Base-by-base conservation (phyloP, 2,329 filamentous ascomycete genomes). In the Neonectria faginata region DNA sequence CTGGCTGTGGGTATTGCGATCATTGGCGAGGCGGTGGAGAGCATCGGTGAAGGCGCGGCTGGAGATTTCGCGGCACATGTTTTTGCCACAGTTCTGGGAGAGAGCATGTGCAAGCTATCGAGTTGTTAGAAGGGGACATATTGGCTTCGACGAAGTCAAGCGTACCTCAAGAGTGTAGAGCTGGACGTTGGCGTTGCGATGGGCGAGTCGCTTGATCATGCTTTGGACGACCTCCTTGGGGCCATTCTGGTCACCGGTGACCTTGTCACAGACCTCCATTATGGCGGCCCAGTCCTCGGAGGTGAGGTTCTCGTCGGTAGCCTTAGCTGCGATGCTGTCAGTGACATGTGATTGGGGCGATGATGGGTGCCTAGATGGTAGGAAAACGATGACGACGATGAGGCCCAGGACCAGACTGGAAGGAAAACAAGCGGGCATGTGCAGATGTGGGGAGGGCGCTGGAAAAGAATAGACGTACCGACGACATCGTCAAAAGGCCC, bases 241-340 rank as follows among this genome's bases (percentile, higher is more conserved):
- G 27, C 86, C 87, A 71, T 86, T 87, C 59, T 77, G 70, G 67
- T 89, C 86, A 71, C 78, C 79, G 20, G 81, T 76, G 45, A 88
- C 86, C 68, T 87, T 87, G 77, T 89, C 87, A 81, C 86, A 89
- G 56, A 89, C 85, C 75, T 88, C 86, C 77, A 89, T 86, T 74
- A 89, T 89, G 74, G 86, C 86, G 52, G 83, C 85, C 88, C 88
- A 90, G 77, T 90, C 88, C 77, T 97, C 88, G 31, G 91, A 92
- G 22, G 94, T 98, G 74, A 98, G 88, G 81, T 97, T 99, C 86
- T 99, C 96, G 81, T 99, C 96, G 61, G 96, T 99, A 76, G 96
- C 94, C 83, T 88, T 89, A 80, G 83, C 87, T 89, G 67, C 60
- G 67, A 44, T 45, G 60, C 33, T 57, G 59, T 74, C 57, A 75